These are phyloP conservation scores for Xanthoceras sorbifolium DNA, from an alignment of 345 rosid species.

Conservation along the genomic window DNA sequence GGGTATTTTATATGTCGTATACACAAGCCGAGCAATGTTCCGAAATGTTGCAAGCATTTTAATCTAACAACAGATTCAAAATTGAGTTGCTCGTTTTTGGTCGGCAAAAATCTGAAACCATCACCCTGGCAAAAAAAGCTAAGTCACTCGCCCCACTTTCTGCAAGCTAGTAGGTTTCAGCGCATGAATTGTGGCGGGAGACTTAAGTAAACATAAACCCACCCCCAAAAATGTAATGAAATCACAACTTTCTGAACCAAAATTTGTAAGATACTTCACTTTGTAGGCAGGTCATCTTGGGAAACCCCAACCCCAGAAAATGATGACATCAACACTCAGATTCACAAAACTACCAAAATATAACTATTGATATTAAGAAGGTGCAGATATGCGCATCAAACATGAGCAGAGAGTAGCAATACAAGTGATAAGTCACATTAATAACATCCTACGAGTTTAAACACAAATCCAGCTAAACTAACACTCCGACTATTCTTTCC, in stretches of 20 bases:
- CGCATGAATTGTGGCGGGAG: neutral
- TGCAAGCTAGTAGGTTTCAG: neutral
- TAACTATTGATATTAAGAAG: neutral
- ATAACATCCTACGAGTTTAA: slow-evolving; percentile 8
- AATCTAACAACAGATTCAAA: too few relatives aligned
- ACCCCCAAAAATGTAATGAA: neutral
- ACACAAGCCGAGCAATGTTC: too few relatives aligned
- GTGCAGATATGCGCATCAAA: neutral
- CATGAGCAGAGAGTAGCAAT: neutral
- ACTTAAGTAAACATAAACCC: neutral
- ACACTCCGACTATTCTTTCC: slow-evolving; percentile 7
- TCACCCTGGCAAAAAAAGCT: neutral
- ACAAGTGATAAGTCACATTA: neutral
- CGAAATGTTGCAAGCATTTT: too few relatives aligned
- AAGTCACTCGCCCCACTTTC: neutral
- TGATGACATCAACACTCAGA: neutral
- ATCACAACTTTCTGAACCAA: neutral
- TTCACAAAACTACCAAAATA: neutral
- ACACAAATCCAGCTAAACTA: slow-evolving; percentile 8
- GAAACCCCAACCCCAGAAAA: too few relatives aligned
- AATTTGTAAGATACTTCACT: too few relatives aligned
- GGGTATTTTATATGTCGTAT: too few relatives aligned
- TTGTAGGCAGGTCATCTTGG: too few relatives aligned
- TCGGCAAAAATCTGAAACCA: too few relatives aligned
- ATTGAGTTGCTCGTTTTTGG: too few relatives aligned